A percentile compares a stretch with the other conserved stretches of the same genome.
Evolutionary conservation across 352 stramenopile genomes (phyloP).

Genomic region (Phytophthora sp.): DNA sequence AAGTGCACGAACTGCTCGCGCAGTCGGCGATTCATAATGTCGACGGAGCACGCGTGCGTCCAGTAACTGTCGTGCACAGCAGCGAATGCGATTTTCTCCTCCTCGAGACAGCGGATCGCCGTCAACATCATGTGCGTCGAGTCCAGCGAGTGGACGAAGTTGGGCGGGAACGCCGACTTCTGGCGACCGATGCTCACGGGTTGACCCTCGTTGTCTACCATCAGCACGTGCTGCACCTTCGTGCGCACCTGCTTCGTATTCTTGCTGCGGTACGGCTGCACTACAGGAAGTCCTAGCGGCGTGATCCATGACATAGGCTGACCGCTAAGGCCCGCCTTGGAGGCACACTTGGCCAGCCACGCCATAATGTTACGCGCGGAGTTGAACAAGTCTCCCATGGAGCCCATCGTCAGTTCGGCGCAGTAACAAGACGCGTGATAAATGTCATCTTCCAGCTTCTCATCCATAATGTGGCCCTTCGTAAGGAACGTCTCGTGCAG

Average conservation of each 20-base stretch:
- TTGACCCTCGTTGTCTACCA: conserved; percentile 70
- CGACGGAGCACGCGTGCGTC: conserved; percentile 96
- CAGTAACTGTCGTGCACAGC: conserved; percentile 99
- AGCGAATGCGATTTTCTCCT: conserved; percentile 94
- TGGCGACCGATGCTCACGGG: conserved; percentile 85
- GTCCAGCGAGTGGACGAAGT: conserved; percentile 99
- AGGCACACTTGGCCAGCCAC: conserved; percentile 78
- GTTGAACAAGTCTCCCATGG: conserved; percentile 97
- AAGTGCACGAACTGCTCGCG: conserved; percentile 97
- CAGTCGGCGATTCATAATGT: conserved; percentile 95
- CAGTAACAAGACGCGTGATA: conserved; percentile 93
- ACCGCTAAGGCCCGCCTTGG: conserved; percentile 74
- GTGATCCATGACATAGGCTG: conserved; percentile 99
- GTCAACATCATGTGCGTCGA: conserved; percentile 99
- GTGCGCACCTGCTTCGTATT: conserved; percentile 79
- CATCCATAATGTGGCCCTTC: conserved; percentile 77
- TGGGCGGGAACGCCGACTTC: conserved; percentile 98
- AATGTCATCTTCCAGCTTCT: conserved; percentile 86
- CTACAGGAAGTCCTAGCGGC: conserved; percentile 97
- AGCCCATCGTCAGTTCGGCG: conserved; percentile 95
- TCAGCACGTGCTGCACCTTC: conserved; percentile 90
- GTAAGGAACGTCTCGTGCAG: conserved; percentile 93
- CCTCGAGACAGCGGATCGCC: conserved; percentile 91
- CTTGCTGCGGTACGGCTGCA: conserved; percentile 97
- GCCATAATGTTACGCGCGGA: conserved; percentile 96